Evolutionary conservation across 352 stramenopile species (phyloP).

Genomic region (Phytophthora palmivora): DNA sequence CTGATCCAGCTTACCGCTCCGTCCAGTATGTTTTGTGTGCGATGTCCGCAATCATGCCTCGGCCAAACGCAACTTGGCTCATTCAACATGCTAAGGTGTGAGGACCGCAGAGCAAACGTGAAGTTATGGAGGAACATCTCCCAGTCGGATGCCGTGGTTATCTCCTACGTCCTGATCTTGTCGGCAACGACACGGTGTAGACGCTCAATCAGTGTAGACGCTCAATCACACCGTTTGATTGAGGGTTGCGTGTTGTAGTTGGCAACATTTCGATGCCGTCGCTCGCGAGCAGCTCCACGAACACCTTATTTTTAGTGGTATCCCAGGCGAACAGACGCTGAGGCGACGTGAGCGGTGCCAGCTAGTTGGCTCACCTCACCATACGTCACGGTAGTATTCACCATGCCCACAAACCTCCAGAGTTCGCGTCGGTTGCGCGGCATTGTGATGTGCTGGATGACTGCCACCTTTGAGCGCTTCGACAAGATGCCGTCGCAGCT

Average conservation of each 20-base stretch:
- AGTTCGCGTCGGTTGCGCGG: no score
- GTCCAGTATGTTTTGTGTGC: neutral
- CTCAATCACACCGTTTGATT: conserved; percentile 8
- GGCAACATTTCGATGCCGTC: conserved; percentile 1
- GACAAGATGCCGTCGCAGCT: no score
- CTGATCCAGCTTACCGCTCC: conserved; percentile 1
- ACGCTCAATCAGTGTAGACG: neutral
- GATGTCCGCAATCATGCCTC: conserved; percentile 5
- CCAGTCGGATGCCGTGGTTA: conserved; percentile 4
- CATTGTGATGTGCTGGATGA: no score
- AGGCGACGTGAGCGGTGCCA: no score
- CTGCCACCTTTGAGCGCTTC: no score
- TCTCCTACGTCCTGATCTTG: neutral
- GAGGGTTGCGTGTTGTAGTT: conserved; percentile 5
- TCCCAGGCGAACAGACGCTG: no score
- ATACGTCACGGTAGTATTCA: no score
- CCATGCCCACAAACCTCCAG: no score
- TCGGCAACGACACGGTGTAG: conserved; percentile 7
- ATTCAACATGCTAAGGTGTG: conserved; percentile 1
- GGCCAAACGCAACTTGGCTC: neutral
- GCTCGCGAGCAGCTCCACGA: conserved; percentile 13
- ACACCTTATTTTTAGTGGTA: conserved; percentile 18
- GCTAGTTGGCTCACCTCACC: no score
- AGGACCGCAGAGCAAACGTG: conserved; percentile 2
- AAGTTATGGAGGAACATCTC: neutral